These are phyloP conservation scores for Phytomonas francai DNA, from an alignment of 208 protist species.

Conservation along the genomic window DNA sequence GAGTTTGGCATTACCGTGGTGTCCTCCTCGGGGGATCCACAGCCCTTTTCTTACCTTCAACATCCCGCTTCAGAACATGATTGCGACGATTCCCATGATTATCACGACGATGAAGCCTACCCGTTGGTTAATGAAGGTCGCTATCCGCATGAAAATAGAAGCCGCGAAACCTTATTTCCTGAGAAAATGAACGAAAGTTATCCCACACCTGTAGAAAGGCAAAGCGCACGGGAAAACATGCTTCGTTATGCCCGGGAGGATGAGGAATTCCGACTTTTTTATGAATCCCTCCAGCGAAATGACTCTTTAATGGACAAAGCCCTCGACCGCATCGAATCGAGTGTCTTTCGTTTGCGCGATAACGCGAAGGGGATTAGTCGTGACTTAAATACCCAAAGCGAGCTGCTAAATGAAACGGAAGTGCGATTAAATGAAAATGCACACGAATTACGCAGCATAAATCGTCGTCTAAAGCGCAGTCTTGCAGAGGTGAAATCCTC, in stretches of 20 bases:
- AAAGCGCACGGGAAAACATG: not conserved
- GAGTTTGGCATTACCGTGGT: conserved; percentile 31
- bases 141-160: too few species aligned
- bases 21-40: conserved; percentile 4
- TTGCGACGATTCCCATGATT: too few species aligned
- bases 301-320: conserved; percentile 51
- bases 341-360: conserved; percentile 46
- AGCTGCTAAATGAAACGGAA: conserved; percentile 45
- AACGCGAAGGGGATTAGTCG: conserved; percentile 48
- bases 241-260: conserved; percentile 37
- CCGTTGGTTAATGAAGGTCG: too few species aligned
- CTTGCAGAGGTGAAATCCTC: conserved; percentile 51
- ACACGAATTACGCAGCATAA: conserved; percentile 37
- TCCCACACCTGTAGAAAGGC: too few species aligned
- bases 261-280: conserved; percentile 63
- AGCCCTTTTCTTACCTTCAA: not conserved
- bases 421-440: conserved; percentile 26
- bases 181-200: too few species aligned
- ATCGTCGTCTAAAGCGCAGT: conserved; percentile 34
- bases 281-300: conserved; percentile 33
- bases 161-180: too few species aligned
- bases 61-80: too few species aligned
- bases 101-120: too few species aligned
- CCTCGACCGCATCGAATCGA: conserved; percentile 51
- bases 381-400: conserved; percentile 49